Percentiles rank a stretch among this genome's conserved stretches.
These are phyloP conservation scores for Colletotrichum graminicola DNA, from an alignment of 2,329 filamentous ascomycete genomes.

Conservation along the genomic window DNA sequence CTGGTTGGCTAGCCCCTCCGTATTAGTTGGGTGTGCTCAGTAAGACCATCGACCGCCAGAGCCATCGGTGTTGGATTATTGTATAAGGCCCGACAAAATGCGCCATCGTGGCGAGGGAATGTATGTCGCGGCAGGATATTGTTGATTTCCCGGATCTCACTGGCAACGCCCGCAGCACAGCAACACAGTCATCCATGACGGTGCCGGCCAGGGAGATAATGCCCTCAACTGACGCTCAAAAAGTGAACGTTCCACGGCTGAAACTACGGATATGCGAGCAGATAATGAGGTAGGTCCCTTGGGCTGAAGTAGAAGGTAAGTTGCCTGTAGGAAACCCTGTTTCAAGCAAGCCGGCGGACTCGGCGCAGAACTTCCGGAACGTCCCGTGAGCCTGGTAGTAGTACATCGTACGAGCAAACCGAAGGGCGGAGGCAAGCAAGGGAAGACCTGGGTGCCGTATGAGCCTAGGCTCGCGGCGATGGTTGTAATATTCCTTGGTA, in stretches of 20 bases:
- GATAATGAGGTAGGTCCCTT: neutral
- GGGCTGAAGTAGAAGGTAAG: neutral
- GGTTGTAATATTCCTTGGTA: constrained; percentile 18
- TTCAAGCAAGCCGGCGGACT: constrained; percentile 7
- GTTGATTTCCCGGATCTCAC: neutral
- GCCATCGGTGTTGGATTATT: constrained; percentile 3
- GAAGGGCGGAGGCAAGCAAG: constrained; percentile 13
- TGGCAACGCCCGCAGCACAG: neutral
- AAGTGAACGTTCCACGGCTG: constrained; percentile 12
- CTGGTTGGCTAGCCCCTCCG: constrained; percentile 1
- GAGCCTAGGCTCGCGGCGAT: constrained; percentile 1
- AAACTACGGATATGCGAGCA: constrained; percentile 2
- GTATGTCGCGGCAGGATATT: constrained; percentile 6
- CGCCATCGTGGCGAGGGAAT: constrained; percentile 27
- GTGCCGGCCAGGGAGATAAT: constrained; percentile 3
- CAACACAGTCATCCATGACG: constrained; percentile 6
- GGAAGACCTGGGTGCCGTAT: constrained; percentile 12
- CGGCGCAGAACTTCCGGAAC: neutral
- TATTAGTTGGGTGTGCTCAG: constrained; percentile 11
- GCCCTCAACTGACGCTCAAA: neutral
- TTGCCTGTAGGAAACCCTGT: neutral
- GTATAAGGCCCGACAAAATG: constrained; percentile 23
- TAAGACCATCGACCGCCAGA: constrained; percentile 2
- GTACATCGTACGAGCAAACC: neutral
- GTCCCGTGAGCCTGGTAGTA: neutral